A percentile compares a stretch with the other conserved stretches of the same genome.
Evolutionary conservation across 495 filamentous ascomycete species (phyloP).

Genomic region (Daldinia decipiens): DNA sequence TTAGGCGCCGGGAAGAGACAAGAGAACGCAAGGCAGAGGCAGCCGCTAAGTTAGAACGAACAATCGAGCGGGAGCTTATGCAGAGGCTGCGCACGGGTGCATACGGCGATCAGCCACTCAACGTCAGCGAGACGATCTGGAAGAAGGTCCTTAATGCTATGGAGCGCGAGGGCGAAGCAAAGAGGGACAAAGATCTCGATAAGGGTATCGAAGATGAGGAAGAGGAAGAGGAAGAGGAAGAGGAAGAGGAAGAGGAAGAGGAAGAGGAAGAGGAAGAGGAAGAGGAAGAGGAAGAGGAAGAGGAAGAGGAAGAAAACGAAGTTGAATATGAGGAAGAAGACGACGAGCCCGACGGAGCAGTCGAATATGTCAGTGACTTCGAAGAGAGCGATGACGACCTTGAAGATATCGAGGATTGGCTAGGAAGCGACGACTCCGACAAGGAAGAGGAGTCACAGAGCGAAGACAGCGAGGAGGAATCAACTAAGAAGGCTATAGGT

Average conservation of each 20-base stretch:
- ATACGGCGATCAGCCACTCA: slow-evolving; percentile 93
- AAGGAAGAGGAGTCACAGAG: slow-evolving; percentile 60
- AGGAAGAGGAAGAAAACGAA: slow-evolving; percentile 75
- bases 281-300: slow-evolving; percentile 82
- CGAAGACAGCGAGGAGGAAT: slow-evolving; percentile 61
- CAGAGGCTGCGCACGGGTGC: slow-evolving; percentile 90
- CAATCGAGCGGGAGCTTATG: slow-evolving; percentile 95
- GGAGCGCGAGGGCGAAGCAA: slow-evolving; percentile 85
- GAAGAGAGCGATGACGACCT: slow-evolving; percentile 65
- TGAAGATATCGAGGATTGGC: slow-evolving; percentile 62
- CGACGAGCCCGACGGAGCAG: slow-evolving; percentile 71
- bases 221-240: slow-evolving; percentile 73
- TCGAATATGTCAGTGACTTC: slow-evolving; percentile 83
- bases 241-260: slow-evolving; percentile 74
- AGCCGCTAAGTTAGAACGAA: slow-evolving; percentile 94
- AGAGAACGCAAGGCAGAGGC: slow-evolving; percentile 92
- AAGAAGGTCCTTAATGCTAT: slow-evolving; percentile 94
- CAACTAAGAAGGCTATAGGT: slow-evolving; percentile 58
- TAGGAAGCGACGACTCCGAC: slow-evolving; percentile 60
- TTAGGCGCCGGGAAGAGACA: slow-evolving; percentile 85
- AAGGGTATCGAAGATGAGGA: slow-evolving; percentile 85
- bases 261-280: slow-evolving; percentile 81
- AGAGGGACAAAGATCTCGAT: slow-evolving; percentile 87
- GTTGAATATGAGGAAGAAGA: slow-evolving; percentile 72
- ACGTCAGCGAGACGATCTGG: slow-evolving; percentile 94